Percentiles rank a stretch among this genome's conserved stretches.
These are phyloP conservation scores for Xylaria sp. DNA, from an alignment of 2,329 filamentous ascomycete genomes.

Conservation along the genomic window DNA sequence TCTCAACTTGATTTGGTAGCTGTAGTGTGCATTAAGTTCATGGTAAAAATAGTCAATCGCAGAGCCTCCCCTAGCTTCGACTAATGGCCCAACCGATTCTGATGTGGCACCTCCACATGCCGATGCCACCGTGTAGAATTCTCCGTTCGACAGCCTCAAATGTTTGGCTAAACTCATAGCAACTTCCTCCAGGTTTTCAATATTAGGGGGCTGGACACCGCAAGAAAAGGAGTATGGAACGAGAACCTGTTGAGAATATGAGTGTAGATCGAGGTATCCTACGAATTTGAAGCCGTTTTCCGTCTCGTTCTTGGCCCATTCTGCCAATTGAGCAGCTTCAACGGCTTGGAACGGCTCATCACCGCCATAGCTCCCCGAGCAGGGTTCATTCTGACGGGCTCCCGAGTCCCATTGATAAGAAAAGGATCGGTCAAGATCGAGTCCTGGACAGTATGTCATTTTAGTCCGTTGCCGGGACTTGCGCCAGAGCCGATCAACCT, in stretches of 20 bases:
- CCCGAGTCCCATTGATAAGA: constrained; percentile 84
- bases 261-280: constrained; percentile 91
- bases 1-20: constrained; percentile 93
- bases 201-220: constrained; percentile 77
- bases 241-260: constrained; percentile 93
- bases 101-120: constrained; percentile 85
- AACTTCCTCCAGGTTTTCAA: constrained; percentile 92
- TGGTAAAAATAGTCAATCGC: constrained; percentile 97
- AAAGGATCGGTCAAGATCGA: constrained; percentile 91
- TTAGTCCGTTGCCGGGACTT: constrained; percentile 90
- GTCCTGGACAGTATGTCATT: constrained; percentile 83
- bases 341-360: constrained; percentile 83
- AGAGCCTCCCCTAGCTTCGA: constrained; percentile 83
- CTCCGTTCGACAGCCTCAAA: constrained; percentile 81
- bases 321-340: constrained; percentile 78
- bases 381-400: constrained; percentile 77
- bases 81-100: constrained; percentile 54
- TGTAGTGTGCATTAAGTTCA: constrained; percentile 81
- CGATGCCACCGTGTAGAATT: constrained; percentile 80
- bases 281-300: constrained; percentile 77
- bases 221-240: constrained; percentile 94
- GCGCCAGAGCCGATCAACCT: constrained; percentile 90
- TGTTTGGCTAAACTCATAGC: constrained; percentile 89
- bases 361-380: constrained; percentile 90
- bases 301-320: constrained; percentile 86